Base-by-base conservation (phyloP, 202 grass and related monocot species). In the Bolboschoenoplectus hybrid region DNA sequence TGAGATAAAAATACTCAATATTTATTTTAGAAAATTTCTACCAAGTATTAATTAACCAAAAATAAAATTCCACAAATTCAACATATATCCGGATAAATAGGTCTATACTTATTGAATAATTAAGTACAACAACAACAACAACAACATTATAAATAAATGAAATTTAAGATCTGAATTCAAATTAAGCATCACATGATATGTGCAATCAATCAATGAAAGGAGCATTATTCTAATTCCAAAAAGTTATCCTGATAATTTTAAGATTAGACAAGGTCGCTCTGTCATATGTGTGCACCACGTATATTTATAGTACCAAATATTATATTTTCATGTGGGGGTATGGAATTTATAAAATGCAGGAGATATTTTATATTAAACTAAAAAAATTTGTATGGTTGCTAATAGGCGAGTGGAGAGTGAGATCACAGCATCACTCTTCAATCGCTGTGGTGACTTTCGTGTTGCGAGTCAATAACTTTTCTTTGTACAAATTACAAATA, bases 231-330 rank as follows among this genome's bases (percentile, higher is more conserved):
- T 44, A 80, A 20, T 80, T 43, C 0, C 13, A 80, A 2, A 80
- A 61, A 80, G 76, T 61, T 14, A 61, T 80, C 55, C 56, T 17
- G 12, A 61, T 80, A 44, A 60, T 61, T 61, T 77, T 77, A 77
- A 11, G 4, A 53, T 45, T 17, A 57, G 34, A 80, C 8, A 44
- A 6, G 38, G 14, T 41, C 7, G 36, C 38, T 44, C 53, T 80
- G 76, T 80, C 76, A 80, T 80, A 53, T 38, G 11, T 67, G 4
- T 58, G 49, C 63, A 69, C 66, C 82, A 84, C 47, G 64, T 84
- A 84, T 84, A 9, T 34, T 0, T 55, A 13, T 11, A 50, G 66
- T 41, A 13, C 2, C 11, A 11, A 58, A 72, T 84, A 84, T 84
- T 44, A 14, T 80, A 80, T 58, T 57, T 55, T 34, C 55, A 72